Evolutionary conservation across 345 rosid species (phyloP).

Genomic region (Lepidium sativum): DNA sequence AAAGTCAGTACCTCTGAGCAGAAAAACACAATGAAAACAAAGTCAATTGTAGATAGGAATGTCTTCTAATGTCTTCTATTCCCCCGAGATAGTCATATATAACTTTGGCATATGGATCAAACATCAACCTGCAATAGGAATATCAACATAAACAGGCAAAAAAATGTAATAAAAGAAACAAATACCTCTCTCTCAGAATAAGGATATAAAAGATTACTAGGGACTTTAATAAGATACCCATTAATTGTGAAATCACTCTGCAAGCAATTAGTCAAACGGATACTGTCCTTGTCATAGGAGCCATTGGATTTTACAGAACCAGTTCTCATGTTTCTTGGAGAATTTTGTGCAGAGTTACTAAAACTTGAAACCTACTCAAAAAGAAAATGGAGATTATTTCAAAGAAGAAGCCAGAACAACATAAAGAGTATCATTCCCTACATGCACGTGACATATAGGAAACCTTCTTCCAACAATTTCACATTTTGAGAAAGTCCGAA

Average conservation of each 20-base stretch:
- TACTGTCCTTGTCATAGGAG: constrained; percentile 38
- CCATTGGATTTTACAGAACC: neutral
- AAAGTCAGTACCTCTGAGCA: no score
- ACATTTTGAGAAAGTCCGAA: constrained; percentile 28
- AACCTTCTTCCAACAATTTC: constrained; percentile 55
- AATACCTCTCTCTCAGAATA: no score
- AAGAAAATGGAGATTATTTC: neutral
- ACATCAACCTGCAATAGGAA: constrained; percentile 45
- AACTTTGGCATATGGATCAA: constrained; percentile 52
- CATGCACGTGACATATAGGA: constrained; percentile 62
- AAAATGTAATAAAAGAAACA: neutral
- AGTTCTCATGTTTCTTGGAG: constrained; percentile 18
- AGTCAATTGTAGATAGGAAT: neutral
- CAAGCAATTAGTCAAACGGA: constrained; percentile 54
- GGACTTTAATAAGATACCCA: constrained; percentile 35
- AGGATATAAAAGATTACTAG: no score
- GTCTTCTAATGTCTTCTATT: constrained; percentile 61
- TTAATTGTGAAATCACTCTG: constrained; percentile 74
- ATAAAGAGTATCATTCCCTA: constrained; percentile 13
- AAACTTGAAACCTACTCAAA: constrained; percentile 57
- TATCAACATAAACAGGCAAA: neutral
- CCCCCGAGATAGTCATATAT: constrained; percentile 72
- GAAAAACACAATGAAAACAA: no score
- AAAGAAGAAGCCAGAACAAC: neutral
- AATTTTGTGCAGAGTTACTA: constrained; percentile 32